Evolutionary conservation across 257 asterid species (phyloP).

Genomic region (Capsicum pubescens): DNA sequence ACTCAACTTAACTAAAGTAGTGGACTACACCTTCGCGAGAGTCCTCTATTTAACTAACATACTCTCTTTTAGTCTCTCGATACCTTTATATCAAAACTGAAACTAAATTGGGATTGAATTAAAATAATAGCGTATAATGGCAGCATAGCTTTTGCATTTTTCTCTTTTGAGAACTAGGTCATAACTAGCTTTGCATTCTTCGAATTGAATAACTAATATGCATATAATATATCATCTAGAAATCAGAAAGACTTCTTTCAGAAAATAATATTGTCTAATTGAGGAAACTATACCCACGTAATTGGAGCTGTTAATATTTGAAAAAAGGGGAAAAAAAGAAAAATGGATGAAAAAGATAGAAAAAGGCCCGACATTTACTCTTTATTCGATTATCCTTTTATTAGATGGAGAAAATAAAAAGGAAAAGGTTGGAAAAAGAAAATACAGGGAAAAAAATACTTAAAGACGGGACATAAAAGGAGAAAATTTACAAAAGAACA

Average conservation of each 20-base stretch:
- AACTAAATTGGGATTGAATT: no score
- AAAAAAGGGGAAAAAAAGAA: not conserved
- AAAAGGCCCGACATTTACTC: not conserved
- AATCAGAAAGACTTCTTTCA: not conserved
- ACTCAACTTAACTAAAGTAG: no score
- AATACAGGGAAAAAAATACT: not conserved
- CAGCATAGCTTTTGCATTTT: no score
- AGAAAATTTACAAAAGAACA: not conserved
- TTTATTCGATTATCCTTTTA: not conserved
- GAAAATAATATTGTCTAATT: not conserved
- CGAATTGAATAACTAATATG: no score
- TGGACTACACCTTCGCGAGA: no score
- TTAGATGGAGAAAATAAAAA: not conserved
- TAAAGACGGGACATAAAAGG: not conserved
- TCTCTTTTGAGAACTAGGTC: no score
- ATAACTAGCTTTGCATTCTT: no score
- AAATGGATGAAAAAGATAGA: not conserved
- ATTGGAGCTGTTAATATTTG: not conserved
- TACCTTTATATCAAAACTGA: no score
- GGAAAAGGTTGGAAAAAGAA: not conserved
- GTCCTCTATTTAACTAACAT: no score
- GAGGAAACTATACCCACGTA: not conserved
- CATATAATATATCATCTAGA: no score
- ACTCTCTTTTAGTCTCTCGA: no score
- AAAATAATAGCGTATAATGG: no score